These are phyloP conservation scores for Alternaria incomplexa DNA, from an alignment of 2,329 filamentous ascomycete species.

Conservation along the genomic window DNA sequence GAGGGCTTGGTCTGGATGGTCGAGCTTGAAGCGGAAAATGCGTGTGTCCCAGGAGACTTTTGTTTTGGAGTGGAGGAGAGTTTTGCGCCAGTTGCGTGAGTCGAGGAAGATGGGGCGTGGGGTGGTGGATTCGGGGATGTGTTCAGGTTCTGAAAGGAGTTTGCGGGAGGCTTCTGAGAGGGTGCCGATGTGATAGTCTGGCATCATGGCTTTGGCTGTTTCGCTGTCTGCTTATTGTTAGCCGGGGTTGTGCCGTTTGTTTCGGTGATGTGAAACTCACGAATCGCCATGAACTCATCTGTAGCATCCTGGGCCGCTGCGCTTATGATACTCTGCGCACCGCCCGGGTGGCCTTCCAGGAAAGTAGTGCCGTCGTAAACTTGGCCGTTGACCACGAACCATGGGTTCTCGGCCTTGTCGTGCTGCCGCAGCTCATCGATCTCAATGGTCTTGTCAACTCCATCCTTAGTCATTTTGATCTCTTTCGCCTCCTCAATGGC, in stretches of 20 bases:
- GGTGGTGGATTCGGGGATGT: constrained; percentile 50
- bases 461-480: constrained; percentile 78
- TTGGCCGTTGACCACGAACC: constrained; percentile 88
- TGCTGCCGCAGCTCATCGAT: constrained; percentile 76
- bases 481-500: constrained; percentile 64
- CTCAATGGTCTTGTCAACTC: constrained; percentile 67
- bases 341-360: constrained; percentile 82
- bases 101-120: constrained; percentile 72
- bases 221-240: constrained; percentile 72
- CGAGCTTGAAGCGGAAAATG: constrained; percentile 80
- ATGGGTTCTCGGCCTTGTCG: constrained; percentile 69
- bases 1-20: constrained; percentile 71
- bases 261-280: constrained; percentile 59
- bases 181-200: constrained; percentile 80
- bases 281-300: constrained; percentile 91
- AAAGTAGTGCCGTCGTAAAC: constrained; percentile 88
- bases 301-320: constrained; percentile 82
- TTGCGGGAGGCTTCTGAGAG: constrained; percentile 67
- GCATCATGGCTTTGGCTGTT: constrained; percentile 91
- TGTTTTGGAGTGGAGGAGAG: constrained; percentile 71
- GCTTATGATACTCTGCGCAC: constrained; percentile 81
- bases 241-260: constrained; percentile 1
- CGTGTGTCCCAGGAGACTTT: constrained; percentile 77
- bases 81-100: constrained; percentile 74
- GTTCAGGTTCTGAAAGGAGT: constrained; percentile 58